A percentile compares a stretch with the other conserved stretches of the same genome.
Evolutionary conservation across 768 basidiomycete species (phyloP).

Genomic region (Leccinum fibrillosum): DNA sequence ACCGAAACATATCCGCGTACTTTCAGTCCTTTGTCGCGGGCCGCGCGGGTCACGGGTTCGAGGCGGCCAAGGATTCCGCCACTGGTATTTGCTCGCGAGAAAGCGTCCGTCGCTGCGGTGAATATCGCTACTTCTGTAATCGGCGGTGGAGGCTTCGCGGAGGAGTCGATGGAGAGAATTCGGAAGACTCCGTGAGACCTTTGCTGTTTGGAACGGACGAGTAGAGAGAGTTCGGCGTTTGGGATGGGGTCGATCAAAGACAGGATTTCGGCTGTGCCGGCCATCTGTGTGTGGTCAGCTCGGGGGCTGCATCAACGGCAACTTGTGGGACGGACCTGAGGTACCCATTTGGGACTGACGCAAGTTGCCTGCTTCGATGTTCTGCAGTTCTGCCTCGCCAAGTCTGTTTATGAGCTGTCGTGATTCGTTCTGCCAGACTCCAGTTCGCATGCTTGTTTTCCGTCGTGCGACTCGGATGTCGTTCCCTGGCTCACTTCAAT

Average conservation of each 20-base stretch:
- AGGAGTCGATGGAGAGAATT: conserved; percentile 47
- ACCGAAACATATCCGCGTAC: conserved; percentile 88
- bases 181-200: conserved; percentile 67
- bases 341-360: conserved; percentile 92
- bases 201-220: conserved; percentile 80
- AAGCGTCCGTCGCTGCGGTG: conserved; percentile 83
- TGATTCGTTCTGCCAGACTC: too few relatives aligned
- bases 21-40: conserved; percentile 56
- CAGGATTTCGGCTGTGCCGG: conserved; percentile 76
- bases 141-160: conserved; percentile 41
- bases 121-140: conserved; percentile 89
- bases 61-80: conserved; percentile 67
- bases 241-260: conserved; percentile 49
- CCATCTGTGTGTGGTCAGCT: conserved; percentile 57
- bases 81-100: conserved; percentile 79
- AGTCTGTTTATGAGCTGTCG: conserved; percentile 79
- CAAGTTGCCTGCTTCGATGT: conserved; percentile 87
- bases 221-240: conserved; percentile 69
- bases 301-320: neutral
- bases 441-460: conserved; percentile 1
- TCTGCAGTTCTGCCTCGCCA: conserved; percentile 59
- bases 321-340: conserved; percentile 61
- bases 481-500: neutral
- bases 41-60: conserved; percentile 57
- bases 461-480: neutral